Base-by-base conservation (phyloP, 306 rosid species). In the Quercus parvula region DNA sequence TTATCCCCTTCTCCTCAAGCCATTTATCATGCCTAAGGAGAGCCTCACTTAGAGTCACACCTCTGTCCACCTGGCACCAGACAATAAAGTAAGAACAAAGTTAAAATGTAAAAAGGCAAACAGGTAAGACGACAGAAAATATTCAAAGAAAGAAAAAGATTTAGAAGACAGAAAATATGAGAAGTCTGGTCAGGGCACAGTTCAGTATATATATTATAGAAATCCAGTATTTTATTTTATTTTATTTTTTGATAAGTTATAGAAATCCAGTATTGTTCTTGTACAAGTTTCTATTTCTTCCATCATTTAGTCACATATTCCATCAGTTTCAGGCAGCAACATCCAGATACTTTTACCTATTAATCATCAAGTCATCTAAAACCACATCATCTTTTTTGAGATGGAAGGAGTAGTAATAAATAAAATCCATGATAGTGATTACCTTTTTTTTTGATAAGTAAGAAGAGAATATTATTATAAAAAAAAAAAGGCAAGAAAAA, bases 1-100 rank as follows among this genome's bases (percentile, higher is more conserved):
- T 94, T 81, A 94, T 91, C 66, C 97, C 98, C 89, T 86, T 92
- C 66, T 89, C 92, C 89, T 94, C 97, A 79, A 94, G 98, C 98
- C 98, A 94, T 81, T 94, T 94, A 63, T 94, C 98, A 87, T 94
- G 98, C 89, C 92, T 90, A 28, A 87, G 94, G 68, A 94, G 92
- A 84, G 98, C 98, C 88, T 94, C 98, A 20, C 91, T 87, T 71
- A 92, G 81, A 59, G 97, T 84, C 75, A 94, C 92, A 67, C 98
- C 98, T 79, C 94, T 92, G 87, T 94, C 98, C 85, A 94, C 97
- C 98, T 94, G 84, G 77, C 68, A 82, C 68, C 72, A 84, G 31
- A 76, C 35, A 83, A 75, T 74, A 62, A 44, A 56, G 49, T 2
- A 52, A 74, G 44, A 82, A 80, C 28, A 52, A 52, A 14, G 71